A percentile compares a stretch with the other conserved stretches of the same genome.
Evolutionary conservation across 2,329 filamentous ascomycete genomes (phyloP).

Genomic region (Chrysoporthe cubensis): DNA sequence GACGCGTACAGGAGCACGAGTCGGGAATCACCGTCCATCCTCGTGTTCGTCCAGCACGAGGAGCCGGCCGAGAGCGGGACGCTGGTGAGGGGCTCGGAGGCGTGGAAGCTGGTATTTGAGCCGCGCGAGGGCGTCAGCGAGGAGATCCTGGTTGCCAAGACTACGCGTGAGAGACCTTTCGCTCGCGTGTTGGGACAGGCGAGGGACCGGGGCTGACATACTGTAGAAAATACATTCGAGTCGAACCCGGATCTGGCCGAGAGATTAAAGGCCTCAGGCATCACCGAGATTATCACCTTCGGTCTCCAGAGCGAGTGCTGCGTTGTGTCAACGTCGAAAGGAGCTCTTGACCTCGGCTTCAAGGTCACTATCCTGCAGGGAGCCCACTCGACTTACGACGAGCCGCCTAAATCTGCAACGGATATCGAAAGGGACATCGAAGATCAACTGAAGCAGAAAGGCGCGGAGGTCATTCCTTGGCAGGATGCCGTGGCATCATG

Average conservation of each 20-base stretch:
- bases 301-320: slow-evolving; percentile 42
- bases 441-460: slow-evolving; percentile 30
- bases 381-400: slow-evolving; percentile 40
- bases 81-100: slow-evolving; percentile 33
- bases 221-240: slow-evolving; percentile 36
- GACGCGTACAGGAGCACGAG: slow-evolving; percentile 14
- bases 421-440: slow-evolving; percentile 38
- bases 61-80: slow-evolving; percentile 33
- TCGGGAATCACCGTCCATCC: slow-evolving; percentile 20
- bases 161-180: slow-evolving; percentile 31
- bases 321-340: slow-evolving; percentile 35
- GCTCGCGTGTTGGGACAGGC: background rate
- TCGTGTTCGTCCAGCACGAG: slow-evolving; percentile 40
- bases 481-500: slow-evolving; percentile 29
- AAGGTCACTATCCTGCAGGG: slow-evolving; percentile 36
- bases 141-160: slow-evolving; percentile 37
- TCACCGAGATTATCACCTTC: slow-evolving; percentile 35
- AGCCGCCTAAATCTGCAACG: slow-evolving; percentile 30
- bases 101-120: slow-evolving; percentile 38
- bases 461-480: slow-evolving; percentile 34
- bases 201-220: background rate
- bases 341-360: slow-evolving; percentile 37
- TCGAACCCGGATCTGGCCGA: slow-evolving; percentile 37
- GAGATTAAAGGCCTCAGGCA: slow-evolving; percentile 31
- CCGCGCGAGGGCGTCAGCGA: slow-evolving; percentile 29